phyloP scores from a whole-genome alignment of 1,284 basidiomycete species.

The Austroboletus novae-zelandiae region DNA sequence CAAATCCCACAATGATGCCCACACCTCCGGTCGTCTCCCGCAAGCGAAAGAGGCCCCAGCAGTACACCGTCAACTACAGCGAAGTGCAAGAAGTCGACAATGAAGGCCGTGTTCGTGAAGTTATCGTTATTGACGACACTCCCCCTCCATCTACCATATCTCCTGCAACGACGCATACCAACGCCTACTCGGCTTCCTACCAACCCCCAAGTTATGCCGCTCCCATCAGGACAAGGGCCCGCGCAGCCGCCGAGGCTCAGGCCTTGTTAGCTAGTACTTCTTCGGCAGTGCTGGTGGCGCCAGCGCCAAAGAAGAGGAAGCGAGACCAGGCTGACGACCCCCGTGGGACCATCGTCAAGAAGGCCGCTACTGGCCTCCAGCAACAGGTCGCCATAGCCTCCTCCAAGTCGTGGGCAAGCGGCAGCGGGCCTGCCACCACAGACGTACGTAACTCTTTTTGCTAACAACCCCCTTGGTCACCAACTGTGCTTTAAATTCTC shows the following conservation, averaged over 20 bases:
- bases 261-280: constrained; percentile 64
- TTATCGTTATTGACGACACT: constrained; percentile 87
- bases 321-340: constrained; percentile 67
- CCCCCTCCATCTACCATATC: constrained; percentile 76
- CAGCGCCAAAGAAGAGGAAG: constrained; percentile 75
- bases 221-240: constrained; percentile 74
- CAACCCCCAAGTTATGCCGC: constrained; percentile 72
- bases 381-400: constrained; percentile 44
- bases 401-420: constrained; percentile 61
- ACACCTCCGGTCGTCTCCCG: constrained; percentile 66
- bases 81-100: constrained; percentile 81
- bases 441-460: constrained; percentile 49
- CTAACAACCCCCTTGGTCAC: constrained; percentile 16
- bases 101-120: constrained; percentile 70
- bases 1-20: constrained; percentile 51
- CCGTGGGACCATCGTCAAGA: constrained; percentile 63
- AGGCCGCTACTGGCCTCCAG: constrained; percentile 47
- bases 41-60: constrained; percentile 78
- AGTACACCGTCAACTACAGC: constrained; percentile 77
- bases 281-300: constrained; percentile 54
- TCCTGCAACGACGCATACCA: constrained; percentile 63
- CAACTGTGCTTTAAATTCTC: constrained; percentile 21
- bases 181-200: constrained; percentile 71
- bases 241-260: constrained; percentile 78
- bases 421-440: constrained; percentile 56